Evolutionary conservation across 2,329 filamentous ascomycete genomes (phyloP).

Genomic region (Fusarium nodosum): DNA sequence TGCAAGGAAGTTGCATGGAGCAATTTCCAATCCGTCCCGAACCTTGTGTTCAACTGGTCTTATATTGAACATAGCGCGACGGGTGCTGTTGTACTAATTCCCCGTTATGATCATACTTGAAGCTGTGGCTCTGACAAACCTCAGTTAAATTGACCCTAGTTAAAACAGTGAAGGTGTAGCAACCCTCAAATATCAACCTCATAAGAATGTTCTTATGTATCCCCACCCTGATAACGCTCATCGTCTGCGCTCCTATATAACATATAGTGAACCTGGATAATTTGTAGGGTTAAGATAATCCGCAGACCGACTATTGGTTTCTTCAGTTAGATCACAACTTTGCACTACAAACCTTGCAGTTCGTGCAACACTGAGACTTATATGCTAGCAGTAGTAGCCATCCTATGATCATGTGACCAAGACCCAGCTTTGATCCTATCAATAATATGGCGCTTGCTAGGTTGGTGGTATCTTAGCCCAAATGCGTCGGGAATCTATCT

Average conservation of each 20-base stretch:
- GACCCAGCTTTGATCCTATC: background rate
- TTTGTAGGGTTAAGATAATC: background rate
- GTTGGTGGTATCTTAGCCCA: background rate
- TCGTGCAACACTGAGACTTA: background rate
- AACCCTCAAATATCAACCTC: background rate
- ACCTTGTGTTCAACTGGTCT: background rate
- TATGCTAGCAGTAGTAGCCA: background rate
- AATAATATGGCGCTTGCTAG: background rate
- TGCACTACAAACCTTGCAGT: background rate
- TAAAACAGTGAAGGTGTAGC: background rate
- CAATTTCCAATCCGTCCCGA: constrained; percentile 1
- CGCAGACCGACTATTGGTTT: background rate
- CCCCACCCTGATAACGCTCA: background rate
- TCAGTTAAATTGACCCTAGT: background rate
- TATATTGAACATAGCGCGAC: constrained; percentile 1
- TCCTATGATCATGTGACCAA: background rate
- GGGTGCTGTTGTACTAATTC: background rate
- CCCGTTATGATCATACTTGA: background rate
- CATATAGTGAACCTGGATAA: background rate
- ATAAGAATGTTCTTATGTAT: background rate
- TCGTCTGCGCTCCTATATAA: background rate
- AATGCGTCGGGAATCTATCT: constrained; percentile 15
- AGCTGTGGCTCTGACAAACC: background rate
- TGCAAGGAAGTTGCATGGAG: constrained; percentile 8
- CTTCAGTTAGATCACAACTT: background rate